These are phyloP conservation scores for Alternaria infectoria DNA, from an alignment of 2,329 filamentous ascomycete species.

Conservation along the genomic window DNA sequence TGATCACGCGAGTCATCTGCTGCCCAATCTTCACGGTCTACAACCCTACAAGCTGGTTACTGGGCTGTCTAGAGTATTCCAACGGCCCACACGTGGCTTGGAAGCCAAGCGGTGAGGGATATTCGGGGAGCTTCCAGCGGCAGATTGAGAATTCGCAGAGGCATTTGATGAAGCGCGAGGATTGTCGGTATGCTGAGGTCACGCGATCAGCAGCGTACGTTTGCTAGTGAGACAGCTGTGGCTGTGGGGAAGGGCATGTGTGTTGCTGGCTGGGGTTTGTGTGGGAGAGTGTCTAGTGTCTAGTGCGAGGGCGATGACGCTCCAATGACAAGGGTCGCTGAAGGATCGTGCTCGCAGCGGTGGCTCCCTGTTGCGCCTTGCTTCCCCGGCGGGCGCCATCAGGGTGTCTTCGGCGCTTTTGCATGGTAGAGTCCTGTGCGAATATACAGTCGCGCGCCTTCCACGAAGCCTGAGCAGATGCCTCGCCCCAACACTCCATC, in stretches of 20 bases:
- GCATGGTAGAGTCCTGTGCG: background rate
- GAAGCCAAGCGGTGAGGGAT: slow-evolving; percentile 1
- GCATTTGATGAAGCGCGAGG: background rate
- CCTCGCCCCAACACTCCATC: background rate
- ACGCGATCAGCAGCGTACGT: slow-evolving; percentile 1
- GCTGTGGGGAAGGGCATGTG: slow-evolving; percentile 12
- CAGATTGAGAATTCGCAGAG: background rate
- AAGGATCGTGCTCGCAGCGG: slow-evolving; percentile 28
- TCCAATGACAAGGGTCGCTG: slow-evolving; percentile 28
- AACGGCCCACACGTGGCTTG: slow-evolving; percentile 1
- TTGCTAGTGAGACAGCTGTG: background rate
- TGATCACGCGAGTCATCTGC: slow-evolving; percentile 9
- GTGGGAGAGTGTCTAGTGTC: background rate
- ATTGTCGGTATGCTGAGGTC: background rate
- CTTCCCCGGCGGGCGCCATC: slow-evolving; percentile 20
- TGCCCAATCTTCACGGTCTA: background rate
- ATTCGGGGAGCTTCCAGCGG: background rate
- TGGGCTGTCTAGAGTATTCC: background rate
- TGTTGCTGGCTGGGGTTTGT: background rate
- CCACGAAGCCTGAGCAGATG: background rate
- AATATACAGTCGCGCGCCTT: slow-evolving; percentile 22
- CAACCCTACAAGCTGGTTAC: background rate
- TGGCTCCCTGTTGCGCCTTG: slow-evolving; percentile 19
- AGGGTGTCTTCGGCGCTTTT: slow-evolving; percentile 24
- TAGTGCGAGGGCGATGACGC: slow-evolving; percentile 21